Base-by-base conservation (phyloP, 2,329 filamentous ascomycete species). In the Fusarium irregulare region DNA sequence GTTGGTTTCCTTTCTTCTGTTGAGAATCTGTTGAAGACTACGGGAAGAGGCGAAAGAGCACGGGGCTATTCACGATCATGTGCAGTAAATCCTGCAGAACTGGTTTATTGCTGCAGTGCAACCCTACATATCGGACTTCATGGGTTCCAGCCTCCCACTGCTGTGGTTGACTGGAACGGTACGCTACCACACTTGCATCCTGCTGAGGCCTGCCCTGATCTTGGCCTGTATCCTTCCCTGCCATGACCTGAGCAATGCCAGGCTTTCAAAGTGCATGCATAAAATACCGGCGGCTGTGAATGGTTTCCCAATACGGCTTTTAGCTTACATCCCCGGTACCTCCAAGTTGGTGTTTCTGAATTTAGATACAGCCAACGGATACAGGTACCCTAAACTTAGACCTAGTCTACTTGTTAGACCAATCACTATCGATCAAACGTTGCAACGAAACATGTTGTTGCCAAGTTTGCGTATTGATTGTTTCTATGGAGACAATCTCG, bases 101-200 rank as follows among this genome's bases (percentile, higher is more conserved):
- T 55, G 20, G 49, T 49, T 32, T 45, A 44, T 45, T 40, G 32
- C 50, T 68, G 40, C 64, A 68, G 55, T 71, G 67, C 21, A 70
- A 70, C 67, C 63, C 58, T 64, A 47, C 53, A 53, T n/a, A 30
- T 49, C 21, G 42, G 21, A 37, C 45, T 18, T 40, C 45, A 51
- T 61, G 46, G 27, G 28, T n/a, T 45, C 27, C 21, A 30, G 25
- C 14, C 34, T 41, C 63, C 62, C 67, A 30, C 41, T 41, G 50
- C 16, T 25, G 42, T 27, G 57, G 57, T 70, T 45, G 27, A 56
- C 41, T 46, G 21, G 11, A 27, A 41, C 28, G 56, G 47, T 49
- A 63, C 54, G 53, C 48, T 56, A 56, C 54, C 62, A 60, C 41
- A 41, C 58, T 48, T 30, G 25, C 48, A 56, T 60, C 59, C 41